Evolutionary conservation across 306 rosid species (phyloP), one percentile per base, ranked within the genome.

Genomic region (Lathyrus tuberosus): DNA sequence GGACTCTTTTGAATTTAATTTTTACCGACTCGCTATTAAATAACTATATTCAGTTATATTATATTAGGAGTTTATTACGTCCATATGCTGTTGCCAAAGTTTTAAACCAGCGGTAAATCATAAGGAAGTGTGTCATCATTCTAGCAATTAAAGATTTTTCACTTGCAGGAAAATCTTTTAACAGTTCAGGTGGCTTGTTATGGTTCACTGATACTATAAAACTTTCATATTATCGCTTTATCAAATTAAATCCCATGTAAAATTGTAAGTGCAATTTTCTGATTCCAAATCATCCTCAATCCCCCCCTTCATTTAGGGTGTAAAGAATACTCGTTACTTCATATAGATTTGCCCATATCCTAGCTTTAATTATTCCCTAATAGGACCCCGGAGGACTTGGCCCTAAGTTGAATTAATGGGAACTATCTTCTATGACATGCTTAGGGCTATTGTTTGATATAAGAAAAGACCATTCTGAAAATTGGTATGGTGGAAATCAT

Each of bases 391-490:
- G n/a, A 5, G 46, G 11, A 47, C 40, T 33, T 53, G 41, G 17
- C 26, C 22, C 56, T 62, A 46, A 67, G 65, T 70, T 53, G 22
- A 31, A 38, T 67, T 17, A 47, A 44, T 53, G 44, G 69, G 49
- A 56, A 40, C 76, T 70, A 11, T 62, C 65, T 71, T 13, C 64
- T 42, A 70, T 43, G 51, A 14, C 28, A 17, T 47, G 42, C 54
- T 60, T 16, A 60, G 17, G 15, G 42, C 40, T 16, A 15, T 76
- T 12, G 17, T 69, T 70, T 54, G 66, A 33, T 70, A 7, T 62
- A 9, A 31, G 49, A 31, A 12, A 61, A n/a, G 11, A 56, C 68
- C 16, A 15, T 61, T 60, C 4, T 51, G 67, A 24, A 30, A 35
- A 73, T 46, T 42, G 26, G 12, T 33, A 40, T 42, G 31, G 58